phyloP scores from a whole-genome alignment of 371 early-diverging fungal species.

The Nosema granulosis region DNA sequence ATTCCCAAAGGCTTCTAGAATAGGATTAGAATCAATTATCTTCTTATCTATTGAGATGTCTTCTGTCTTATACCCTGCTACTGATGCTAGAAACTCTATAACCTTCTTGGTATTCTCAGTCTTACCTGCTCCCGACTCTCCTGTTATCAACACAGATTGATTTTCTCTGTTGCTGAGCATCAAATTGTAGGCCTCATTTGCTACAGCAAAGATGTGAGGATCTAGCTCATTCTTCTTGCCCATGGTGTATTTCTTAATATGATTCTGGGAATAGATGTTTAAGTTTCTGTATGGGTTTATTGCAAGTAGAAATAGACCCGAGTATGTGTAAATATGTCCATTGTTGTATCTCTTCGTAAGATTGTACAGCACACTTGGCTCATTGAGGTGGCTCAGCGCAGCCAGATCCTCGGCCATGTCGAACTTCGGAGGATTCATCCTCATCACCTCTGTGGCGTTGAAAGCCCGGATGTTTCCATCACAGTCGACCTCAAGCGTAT shows the following conservation, averaged over 20 bases:
- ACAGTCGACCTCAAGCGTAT: constrained; percentile 72
- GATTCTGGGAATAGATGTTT: constrained; percentile 75
- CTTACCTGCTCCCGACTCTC: constrained; percentile 99
- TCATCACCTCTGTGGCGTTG: constrained; percentile 74
- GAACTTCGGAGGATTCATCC: constrained; percentile 97
- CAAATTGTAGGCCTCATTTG: constrained; percentile 85
- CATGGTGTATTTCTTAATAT: constrained; percentile 49
- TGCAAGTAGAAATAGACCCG: constrained; percentile 94
- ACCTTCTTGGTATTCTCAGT: constrained; percentile 98
- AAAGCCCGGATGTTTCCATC: constrained; percentile 71
- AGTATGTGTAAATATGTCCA: constrained; percentile 93
- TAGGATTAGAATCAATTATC: constrained; percentile 90
- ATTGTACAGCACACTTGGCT: constrained; percentile 93
- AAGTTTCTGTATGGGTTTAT: constrained; percentile 94
- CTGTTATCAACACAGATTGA: constrained; percentile 96
- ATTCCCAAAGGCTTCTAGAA: constrained; percentile 97
- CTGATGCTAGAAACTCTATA: constrained; percentile 89
- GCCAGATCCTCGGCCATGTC: constrained; percentile 96
- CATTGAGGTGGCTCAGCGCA: constrained; percentile 87
- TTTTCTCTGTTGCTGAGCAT: constrained; percentile 85
- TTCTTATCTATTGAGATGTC: constrained; percentile 74
- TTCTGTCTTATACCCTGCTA: constrained; percentile 70
- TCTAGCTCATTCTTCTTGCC: constrained; percentile 79
- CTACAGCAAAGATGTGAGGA: constrained; percentile 90
- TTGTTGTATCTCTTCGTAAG: constrained; percentile 79